These are phyloP conservation scores for Aspergillus affinis DNA, from an alignment of 495 filamentous ascomycete genomes.

Conservation along the genomic window DNA sequence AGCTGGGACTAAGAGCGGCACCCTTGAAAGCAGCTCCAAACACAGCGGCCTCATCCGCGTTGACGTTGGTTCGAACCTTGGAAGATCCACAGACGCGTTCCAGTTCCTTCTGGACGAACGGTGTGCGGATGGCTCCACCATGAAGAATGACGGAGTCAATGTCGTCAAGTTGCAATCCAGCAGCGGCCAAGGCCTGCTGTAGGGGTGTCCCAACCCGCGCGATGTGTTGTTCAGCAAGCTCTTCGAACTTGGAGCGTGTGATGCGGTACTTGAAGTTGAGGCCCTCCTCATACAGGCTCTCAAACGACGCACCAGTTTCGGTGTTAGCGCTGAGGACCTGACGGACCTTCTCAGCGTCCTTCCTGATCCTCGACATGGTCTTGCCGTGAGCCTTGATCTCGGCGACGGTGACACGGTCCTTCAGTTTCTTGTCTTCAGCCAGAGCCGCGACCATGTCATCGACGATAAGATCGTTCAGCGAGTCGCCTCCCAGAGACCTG, in stretches of 20 bases:
- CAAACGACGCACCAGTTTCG: slow-evolving; percentile 76
- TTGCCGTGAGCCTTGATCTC: slow-evolving; percentile 75
- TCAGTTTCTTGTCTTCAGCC: slow-evolving; percentile 65
- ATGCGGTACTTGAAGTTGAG: slow-evolving; percentile 92
- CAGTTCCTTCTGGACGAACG: slow-evolving; percentile 88
- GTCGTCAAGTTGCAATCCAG: slow-evolving; percentile 70
- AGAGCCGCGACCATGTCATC: slow-evolving; percentile 84
- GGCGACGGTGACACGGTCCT: slow-evolving; percentile 59
- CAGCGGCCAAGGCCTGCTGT: slow-evolving; percentile 68
- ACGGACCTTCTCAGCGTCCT: slow-evolving; percentile 82
- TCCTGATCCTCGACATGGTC: slow-evolving; percentile 82
- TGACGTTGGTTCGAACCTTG: slow-evolving; percentile 88
- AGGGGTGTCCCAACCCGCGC: slow-evolving; percentile 68
- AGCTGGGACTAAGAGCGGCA: slow-evolving; percentile 85
- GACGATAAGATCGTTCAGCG: slow-evolving; percentile 81
- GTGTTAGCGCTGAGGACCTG: slow-evolving; percentile 93
- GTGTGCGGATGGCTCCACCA: slow-evolving; percentile 86
- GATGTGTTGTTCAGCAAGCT: slow-evolving; percentile 67
- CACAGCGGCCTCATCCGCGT: slow-evolving; percentile 94
- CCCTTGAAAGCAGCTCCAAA: slow-evolving; percentile 96
- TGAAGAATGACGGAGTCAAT: slow-evolving; percentile 91
- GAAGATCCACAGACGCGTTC: slow-evolving; percentile 70
- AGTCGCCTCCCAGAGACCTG: slow-evolving; percentile 83
- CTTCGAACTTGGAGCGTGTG: slow-evolving; percentile 78
- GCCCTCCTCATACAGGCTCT: slow-evolving; percentile 80